A percentile compares a stretch with the other conserved stretches of the same genome.
These are phyloP conservation scores for Actinidia chinensis DNA, from an alignment of 179 eudicot genomes.

Conservation along the genomic window DNA sequence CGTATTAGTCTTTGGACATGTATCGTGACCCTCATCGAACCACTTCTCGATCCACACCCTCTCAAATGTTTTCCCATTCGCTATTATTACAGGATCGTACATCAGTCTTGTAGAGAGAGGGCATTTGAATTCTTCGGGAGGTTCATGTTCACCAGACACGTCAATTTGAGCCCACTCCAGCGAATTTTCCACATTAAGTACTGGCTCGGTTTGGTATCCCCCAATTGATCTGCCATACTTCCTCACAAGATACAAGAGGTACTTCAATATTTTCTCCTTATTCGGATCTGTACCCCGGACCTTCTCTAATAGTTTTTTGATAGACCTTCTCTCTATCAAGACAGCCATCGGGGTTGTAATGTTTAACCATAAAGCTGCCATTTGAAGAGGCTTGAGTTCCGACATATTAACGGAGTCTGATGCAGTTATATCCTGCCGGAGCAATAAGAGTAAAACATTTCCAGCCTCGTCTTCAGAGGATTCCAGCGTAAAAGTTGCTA, in stretches of 20 bases:
- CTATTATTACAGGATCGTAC: slow-evolving; percentile 78
- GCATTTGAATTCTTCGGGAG: slow-evolving; percentile 71
- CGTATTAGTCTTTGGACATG: slow-evolving; percentile 62
- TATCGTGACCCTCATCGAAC: slow-evolving; percentile 72
- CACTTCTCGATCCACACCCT: slow-evolving; percentile 69
- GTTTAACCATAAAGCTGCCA: slow-evolving; percentile 53
- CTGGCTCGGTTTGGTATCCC: slow-evolving; percentile 32
- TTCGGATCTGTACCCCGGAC: slow-evolving; percentile 37
- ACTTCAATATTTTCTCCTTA: slow-evolving; percentile 47
- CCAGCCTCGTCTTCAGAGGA: slow-evolving; percentile 74
- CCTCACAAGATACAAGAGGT: slow-evolving; percentile 48
- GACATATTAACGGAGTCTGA: slow-evolving; percentile 37
- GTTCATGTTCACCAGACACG: slow-evolving; percentile 24
- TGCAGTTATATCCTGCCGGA: slow-evolving; percentile 44
- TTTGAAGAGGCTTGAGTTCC: slow-evolving; percentile 47
- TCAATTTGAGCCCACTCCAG: slow-evolving; percentile 25
- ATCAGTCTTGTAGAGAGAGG: slow-evolving; percentile 62
- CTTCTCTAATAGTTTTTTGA: slow-evolving; percentile 54
- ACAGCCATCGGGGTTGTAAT: slow-evolving; percentile 62
- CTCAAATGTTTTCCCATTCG: slow-evolving; percentile 77
- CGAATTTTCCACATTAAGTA: slow-evolving; percentile 23
- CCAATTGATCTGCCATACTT: slow-evolving; percentile 45
- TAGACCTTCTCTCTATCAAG: slow-evolving; percentile 66
- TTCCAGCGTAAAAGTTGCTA: slow-evolving; percentile 44
- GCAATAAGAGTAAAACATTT: slow-evolving; percentile 45